Evolutionary conservation across 352 stramenopile genomes (phyloP).

Genomic region (Pythium phragmiticola): DNA sequence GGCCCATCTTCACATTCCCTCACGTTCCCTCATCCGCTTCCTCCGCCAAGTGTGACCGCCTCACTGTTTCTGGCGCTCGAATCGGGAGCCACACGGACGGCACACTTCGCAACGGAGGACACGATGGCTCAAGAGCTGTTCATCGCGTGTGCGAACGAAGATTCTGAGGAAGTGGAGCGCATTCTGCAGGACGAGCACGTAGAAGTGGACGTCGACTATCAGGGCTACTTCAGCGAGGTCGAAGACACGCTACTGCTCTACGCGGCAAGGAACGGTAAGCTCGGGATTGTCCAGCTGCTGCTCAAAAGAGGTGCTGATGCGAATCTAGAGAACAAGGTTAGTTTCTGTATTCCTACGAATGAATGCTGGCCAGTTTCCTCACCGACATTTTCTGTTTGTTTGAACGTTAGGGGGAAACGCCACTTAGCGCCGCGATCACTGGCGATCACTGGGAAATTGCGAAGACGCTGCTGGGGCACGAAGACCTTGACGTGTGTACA

Average conservation of each 20-base stretch:
- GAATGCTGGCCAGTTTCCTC: slow-evolving; percentile 2
- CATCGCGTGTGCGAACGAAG: slow-evolving; percentile 3
- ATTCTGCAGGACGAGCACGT: slow-evolving; percentile 9
- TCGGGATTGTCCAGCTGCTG: slow-evolving; percentile 12
- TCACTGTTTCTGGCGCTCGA: too few species aligned
- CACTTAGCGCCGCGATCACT: slow-evolving; percentile 5
- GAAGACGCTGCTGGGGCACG: not conserved
- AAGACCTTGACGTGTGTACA: slow-evolving; percentile 12
- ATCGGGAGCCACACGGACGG: too few species aligned
- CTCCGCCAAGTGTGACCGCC: too few species aligned
- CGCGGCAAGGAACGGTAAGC: not conserved
- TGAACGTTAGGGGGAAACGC: slow-evolving; percentile 1
- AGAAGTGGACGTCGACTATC: slow-evolving; percentile 7
- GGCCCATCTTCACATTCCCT: too few species aligned
- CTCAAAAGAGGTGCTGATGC: slow-evolving; percentile 10
- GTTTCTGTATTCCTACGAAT: slow-evolving; percentile 1
- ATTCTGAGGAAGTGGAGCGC: slow-evolving; percentile 4
- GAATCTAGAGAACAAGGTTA: slow-evolving; percentile 9
- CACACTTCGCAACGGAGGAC: not conserved
- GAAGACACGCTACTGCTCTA: slow-evolving; percentile 4
- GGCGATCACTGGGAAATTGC: too few species aligned
- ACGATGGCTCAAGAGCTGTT: slow-evolving; percentile 8
- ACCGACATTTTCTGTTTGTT: not conserved
- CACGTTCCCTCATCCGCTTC: too few species aligned
- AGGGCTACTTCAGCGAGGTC: slow-evolving; percentile 9